phyloP scores from a whole-genome alignment of 228 moss, liverwort and hornwort genomes.

The Sphagnum fallax region DNA sequence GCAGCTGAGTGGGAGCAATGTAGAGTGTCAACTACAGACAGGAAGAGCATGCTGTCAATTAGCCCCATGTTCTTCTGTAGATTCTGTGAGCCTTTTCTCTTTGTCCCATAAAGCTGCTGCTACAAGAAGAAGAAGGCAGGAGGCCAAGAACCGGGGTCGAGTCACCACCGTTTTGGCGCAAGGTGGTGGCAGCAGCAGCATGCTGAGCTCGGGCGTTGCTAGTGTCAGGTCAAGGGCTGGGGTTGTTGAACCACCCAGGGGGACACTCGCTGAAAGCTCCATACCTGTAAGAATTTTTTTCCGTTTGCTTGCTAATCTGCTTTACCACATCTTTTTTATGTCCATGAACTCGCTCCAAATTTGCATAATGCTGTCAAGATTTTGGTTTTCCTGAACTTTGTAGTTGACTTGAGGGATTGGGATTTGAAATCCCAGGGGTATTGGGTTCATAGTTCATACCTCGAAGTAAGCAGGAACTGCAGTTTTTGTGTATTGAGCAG shows the following conservation, averaged over 20 bases:
- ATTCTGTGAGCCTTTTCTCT: too few species aligned
- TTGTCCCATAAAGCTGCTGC: too few species aligned
- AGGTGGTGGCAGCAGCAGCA: background rate
- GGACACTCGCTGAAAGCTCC: constrained; percentile 8
- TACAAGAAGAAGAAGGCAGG: background rate
- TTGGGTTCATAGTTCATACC: background rate
- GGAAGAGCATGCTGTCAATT: background rate
- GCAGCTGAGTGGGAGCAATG: background rate
- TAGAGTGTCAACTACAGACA: background rate
- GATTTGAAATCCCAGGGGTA: too few species aligned
- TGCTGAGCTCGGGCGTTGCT: background rate
- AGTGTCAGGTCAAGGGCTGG: background rate
- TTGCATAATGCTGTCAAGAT: too few species aligned
- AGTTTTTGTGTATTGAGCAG: too few species aligned
- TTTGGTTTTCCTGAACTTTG: too few species aligned
- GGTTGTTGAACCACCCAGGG: background rate
- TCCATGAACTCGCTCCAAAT: background rate
- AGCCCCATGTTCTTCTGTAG: too few species aligned
- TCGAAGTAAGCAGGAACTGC: background rate
- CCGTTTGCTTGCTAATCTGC: background rate
- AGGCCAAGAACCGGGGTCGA: background rate
- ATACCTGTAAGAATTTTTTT: constrained; percentile 2
- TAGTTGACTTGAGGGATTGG: background rate
- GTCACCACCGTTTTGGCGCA: background rate
- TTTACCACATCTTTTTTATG: background rate